Percentiles rank a stretch among this genome's conserved stretches.
Evolutionary conservation across 257 asterid genomes (phyloP).

Genomic region (Plantago elongata): DNA sequence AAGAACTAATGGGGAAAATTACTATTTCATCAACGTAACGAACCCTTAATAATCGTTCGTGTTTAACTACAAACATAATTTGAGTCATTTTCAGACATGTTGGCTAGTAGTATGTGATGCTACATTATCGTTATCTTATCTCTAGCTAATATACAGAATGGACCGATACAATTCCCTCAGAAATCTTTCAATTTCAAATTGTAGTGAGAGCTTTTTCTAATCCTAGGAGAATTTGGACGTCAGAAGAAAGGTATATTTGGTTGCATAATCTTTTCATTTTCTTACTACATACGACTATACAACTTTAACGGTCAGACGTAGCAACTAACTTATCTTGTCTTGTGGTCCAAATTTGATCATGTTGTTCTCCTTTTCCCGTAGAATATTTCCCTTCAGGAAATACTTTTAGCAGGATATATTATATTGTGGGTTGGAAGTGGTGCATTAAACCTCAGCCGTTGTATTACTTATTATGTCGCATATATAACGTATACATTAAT

Average conservation of each 20-base stretch:
- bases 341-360: not conserved
- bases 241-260: not conserved
- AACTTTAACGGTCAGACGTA: not conserved
- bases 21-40: too few species aligned
- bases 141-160: too few species aligned
- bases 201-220: not conserved
- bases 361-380: not conserved
- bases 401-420: too few species aligned
- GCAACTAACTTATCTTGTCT: not conserved
- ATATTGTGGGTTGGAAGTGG: not conserved
- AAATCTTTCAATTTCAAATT: not conserved
- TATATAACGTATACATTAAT: too few species aligned
- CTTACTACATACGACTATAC: not conserved
- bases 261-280: not conserved
- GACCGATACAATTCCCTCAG: too few species aligned
- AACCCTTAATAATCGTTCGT: too few species aligned
- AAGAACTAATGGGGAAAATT: too few species aligned
- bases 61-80: not conserved
- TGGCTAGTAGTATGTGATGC: not conserved
- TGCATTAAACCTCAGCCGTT: not conserved
- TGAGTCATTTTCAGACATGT: not conserved
- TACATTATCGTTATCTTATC: too few species aligned
- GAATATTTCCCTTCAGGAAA: not conserved
- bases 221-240: slow-evolving; percentile 10
- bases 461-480: too few species aligned